Percentiles rank a stretch among this genome's conserved stretches.
These are phyloP conservation scores for Claviceps citrina DNA, from an alignment of 2,329 filamentous ascomycete species.

Conservation along the genomic window DNA sequence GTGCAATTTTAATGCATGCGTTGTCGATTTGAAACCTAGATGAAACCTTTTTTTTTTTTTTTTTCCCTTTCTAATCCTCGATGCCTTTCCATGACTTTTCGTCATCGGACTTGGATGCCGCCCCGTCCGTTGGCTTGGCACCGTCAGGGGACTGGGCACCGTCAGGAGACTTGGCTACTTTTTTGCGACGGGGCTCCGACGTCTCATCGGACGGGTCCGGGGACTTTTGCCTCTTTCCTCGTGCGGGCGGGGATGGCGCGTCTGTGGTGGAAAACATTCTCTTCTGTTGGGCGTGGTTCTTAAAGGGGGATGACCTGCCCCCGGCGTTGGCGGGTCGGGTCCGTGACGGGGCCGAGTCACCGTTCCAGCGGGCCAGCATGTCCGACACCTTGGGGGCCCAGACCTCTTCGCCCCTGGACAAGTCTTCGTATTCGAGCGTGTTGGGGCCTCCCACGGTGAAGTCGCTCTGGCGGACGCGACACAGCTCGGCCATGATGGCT, in stretches of 20 bases:
- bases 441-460: slow-evolving; percentile 57
- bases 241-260: slow-evolving; percentile 1
- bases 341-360: slow-evolving; percentile 14
- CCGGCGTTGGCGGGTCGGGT: slow-evolving; percentile 6
- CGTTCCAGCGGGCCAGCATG: slow-evolving; percentile 31
- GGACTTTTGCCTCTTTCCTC: slow-evolving; percentile 19
- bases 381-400: slow-evolving; percentile 61
- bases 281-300: slow-evolving; percentile 6
- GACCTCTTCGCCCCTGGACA: slow-evolving; percentile 59
- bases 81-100: slow-evolving; percentile 30
- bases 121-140: neutral
- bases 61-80: slow-evolving; percentile 16
- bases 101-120: slow-evolving; percentile 16
- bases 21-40: too few relatives aligned
- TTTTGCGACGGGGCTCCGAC: slow-evolving; percentile 18
- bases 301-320: slow-evolving; percentile 9
- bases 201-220: slow-evolving; percentile 13
- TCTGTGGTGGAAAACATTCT: slow-evolving; percentile 1
- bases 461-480: slow-evolving; percentile 65
- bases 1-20: too few relatives aligned
- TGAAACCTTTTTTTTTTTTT: neutral
- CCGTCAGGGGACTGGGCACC: slow-evolving; percentile 7
- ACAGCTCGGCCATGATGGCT: slow-evolving; percentile 72
- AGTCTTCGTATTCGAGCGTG: slow-evolving; percentile 63
- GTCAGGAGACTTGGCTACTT: slow-evolving; percentile 9